A percentile compares a stretch with the other conserved stretches of the same genome.
Evolutionary conservation across 2,329 filamentous ascomycete species (phyloP).

Genomic region (Xylaria multiplex): DNA sequence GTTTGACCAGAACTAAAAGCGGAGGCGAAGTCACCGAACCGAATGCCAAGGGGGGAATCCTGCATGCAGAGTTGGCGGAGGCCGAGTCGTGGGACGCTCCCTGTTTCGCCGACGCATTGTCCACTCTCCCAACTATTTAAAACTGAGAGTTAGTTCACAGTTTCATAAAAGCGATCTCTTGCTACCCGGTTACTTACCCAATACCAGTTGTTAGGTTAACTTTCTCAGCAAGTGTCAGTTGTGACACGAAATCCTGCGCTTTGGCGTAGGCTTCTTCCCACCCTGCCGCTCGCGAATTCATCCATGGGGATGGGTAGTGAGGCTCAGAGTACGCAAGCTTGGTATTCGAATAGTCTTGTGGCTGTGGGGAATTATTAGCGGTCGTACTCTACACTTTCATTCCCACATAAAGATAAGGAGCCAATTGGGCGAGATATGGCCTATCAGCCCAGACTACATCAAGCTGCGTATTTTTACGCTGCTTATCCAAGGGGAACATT

Average conservation of each 20-base stretch:
- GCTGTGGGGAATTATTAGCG: constrained; percentile 22
- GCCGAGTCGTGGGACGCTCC: constrained; percentile 74
- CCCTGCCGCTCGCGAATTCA: constrained; percentile 73
- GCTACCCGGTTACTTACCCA: constrained; percentile 68
- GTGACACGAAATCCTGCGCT: constrained; percentile 81
- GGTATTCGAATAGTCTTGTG: constrained; percentile 25
- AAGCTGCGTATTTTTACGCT: not conserved
- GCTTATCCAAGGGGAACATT: not conserved
- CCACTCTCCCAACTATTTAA: constrained; percentile 71
- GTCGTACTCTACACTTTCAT: not conserved
- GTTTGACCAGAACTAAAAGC: constrained; percentile 82
- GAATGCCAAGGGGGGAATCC: constrained; percentile 83
- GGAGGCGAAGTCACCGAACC: constrained; percentile 80
- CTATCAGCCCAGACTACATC: not conserved
- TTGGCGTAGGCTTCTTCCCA: constrained; percentile 82
- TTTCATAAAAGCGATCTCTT: not conserved
- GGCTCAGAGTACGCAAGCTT: constrained; percentile 46
- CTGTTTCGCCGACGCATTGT: constrained; percentile 80
- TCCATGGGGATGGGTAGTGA: constrained; percentile 88
- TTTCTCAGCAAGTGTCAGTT: constrained; percentile 86
- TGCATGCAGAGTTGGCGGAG: constrained; percentile 84
- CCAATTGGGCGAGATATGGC: not conserved
- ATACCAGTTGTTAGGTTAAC: constrained; percentile 94
- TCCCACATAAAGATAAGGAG: not conserved
- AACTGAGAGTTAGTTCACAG: constrained; percentile 12